These are phyloP conservation scores for Capsella bursapastoris DNA, from an alignment of 345 rosid genomes.

Conservation along the genomic window DNA sequence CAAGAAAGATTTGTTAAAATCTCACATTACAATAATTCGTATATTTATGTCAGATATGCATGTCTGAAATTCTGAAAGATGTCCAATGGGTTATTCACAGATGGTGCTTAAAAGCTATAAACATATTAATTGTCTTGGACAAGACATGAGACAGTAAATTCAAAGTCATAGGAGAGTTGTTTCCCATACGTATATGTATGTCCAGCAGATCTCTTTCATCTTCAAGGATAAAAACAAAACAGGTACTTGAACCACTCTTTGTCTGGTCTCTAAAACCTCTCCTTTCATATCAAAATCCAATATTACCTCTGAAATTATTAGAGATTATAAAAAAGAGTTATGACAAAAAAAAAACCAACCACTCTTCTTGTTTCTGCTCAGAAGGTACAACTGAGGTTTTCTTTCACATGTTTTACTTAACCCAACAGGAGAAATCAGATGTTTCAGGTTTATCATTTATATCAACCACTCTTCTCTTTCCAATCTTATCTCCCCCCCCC, in stretches of 20 bases:
- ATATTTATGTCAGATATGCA: background rate
- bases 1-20: background rate
- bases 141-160: conserved; percentile 33
- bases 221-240: conserved; percentile 43
- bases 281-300: conserved; percentile 32
- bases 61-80: conserved; percentile 7
- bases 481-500: conserved; percentile 29
- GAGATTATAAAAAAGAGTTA: background rate
- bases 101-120: conserved; percentile 26
- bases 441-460: conserved; percentile 37
- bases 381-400: conserved; percentile 38
- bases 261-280: conserved; percentile 37
- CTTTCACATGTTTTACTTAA: conserved; percentile 42
- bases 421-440: conserved; percentile 40
- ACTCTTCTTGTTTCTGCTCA: conserved; percentile 35
- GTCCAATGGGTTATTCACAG: conserved; percentile 32
- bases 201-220: conserved; percentile 35
- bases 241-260: conserved; percentile 42
- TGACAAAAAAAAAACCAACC: conserved; percentile 25
- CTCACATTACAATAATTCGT: conserved; percentile 14
- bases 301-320: background rate
- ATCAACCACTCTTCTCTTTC: conserved; percentile 34
- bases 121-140: conserved; percentile 34
- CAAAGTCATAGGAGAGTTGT: conserved; percentile 29
- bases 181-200: background rate